Conservation (phyloP, 352 stramenopile species). For the Phytopythium cucurbitacearum region DNA sequence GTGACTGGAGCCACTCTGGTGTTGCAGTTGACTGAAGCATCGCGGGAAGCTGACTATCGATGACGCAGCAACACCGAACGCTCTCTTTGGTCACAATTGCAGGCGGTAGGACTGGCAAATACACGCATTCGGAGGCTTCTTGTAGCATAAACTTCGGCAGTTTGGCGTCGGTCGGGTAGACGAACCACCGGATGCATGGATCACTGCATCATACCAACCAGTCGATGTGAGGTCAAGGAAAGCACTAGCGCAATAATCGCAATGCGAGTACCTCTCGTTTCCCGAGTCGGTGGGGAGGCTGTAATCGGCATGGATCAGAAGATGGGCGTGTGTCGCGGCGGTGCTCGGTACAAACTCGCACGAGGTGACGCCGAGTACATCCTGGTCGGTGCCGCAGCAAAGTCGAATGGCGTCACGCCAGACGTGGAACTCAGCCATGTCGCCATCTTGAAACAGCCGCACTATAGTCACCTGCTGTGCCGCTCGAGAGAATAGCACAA, state of each 20-base stretch:
- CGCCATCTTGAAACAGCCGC: slow-evolving; percentile 6
- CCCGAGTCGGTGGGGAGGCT: not conserved
- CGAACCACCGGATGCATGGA: not conserved
- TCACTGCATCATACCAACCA: not conserved
- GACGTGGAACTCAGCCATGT: slow-evolving; percentile 27
- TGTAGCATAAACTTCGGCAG: not conserved
- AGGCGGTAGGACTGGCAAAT: slow-evolving; percentile 1
- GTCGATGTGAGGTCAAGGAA: no score
- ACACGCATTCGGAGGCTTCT: not conserved
- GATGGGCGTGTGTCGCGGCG: not conserved
- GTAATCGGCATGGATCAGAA: not conserved
- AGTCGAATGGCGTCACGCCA: slow-evolving; percentile 9
- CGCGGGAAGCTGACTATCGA: no score
- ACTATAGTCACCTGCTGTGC: slow-evolving; percentile 3
- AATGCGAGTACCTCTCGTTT: no score
- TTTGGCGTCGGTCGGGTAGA: not conserved
- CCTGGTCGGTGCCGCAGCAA: not conserved
- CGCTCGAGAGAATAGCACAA: slow-evolving; percentile 20
- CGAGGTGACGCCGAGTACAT: not conserved
- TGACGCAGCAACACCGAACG: not conserved
- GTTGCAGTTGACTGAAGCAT: not conserved
- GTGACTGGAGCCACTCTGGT: no score
- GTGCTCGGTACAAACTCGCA: not conserved
- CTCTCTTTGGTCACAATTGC: no score
- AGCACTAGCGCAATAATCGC: no score